Evolutionary conservation across 1,284 basidiomycete species (phyloP), one percentile per base, ranked within the genome.

Genomic region (Pseudozyma thailandica): DNA sequence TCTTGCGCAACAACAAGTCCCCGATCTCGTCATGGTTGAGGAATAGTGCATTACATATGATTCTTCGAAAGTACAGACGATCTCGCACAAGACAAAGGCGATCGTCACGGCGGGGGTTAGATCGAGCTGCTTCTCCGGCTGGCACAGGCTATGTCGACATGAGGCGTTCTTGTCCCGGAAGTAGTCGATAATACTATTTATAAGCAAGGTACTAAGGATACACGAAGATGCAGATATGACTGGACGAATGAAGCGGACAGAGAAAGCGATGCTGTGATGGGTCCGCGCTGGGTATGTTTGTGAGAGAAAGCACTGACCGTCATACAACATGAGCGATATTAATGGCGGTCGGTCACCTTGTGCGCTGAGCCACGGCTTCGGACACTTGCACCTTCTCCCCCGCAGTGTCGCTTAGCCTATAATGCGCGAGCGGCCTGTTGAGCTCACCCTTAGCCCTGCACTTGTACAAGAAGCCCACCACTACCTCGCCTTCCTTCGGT

Each of bases 401-500:
- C 4, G 68, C 46, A 13, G 31, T n/a, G 20, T 71, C 68, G 31
- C 37, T 60, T 27, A 72, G 59, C 28, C 63, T 50, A 26, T 66
- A 66, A 33, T 72, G 70, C 16, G 63, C 70, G 10, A 72, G 43
- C 16, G 70, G 70, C 21, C 60, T 26, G 39, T 66, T 72, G 21
- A 72, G 59, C 63, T 79, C 68, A 50, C 77, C 76, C 45, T 71
- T 72, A 15, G 68, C 74, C 15, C 60, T 55, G 43, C 76, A 78
- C 55, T 77, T 68, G 56, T 78, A 78, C 49, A 79, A 47, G 54
- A 79, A 79, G 1, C 74, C 74, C 2, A 79, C 77, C 1, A 79
- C 77, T 2, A 78, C 72, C 49, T 79, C 77, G 10, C 77, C 77
- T 35, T 79, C 77, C 49, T 79, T 79, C 2, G 77, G 77, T 13